Percentiles rank a stretch among this genome's conserved stretches.
These are phyloP conservation scores for Xylaria sp. DNA, from an alignment of 2,329 filamentous ascomycete genomes.

Conservation along the genomic window DNA sequence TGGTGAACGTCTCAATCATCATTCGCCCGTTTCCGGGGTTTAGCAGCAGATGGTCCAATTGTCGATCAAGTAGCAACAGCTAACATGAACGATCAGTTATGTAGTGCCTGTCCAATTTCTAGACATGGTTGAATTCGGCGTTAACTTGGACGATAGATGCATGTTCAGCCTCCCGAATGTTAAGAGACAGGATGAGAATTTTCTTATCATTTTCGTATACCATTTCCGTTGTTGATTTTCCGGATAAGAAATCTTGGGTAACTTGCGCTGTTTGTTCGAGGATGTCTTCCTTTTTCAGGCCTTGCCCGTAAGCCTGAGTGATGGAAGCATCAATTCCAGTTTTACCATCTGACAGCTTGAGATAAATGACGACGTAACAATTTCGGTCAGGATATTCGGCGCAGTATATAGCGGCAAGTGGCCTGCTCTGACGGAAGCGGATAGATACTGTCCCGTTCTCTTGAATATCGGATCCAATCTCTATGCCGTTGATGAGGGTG, in stretches of 20 bases:
- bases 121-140: not conserved
- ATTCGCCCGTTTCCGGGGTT: not conserved
- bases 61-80: not conserved
- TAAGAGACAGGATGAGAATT: slow-evolving; percentile 3
- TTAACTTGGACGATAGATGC: slow-evolving; percentile 12
- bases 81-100: too few species aligned
- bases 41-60: too few species aligned
- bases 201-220: not conserved
- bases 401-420: slow-evolving; percentile 12
- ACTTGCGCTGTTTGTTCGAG: not conserved
- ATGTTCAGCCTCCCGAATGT: slow-evolving; percentile 21
- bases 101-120: not conserved
- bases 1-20: not conserved
- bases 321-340: not conserved
- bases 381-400: not conserved
- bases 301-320: not conserved
- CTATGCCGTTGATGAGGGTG: slow-evolving; percentile 2
- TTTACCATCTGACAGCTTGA: slow-evolving; percentile 2
- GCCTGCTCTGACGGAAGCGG: slow-evolving; percentile 6
- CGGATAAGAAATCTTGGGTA: not conserved
- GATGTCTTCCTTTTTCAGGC: not conserved
- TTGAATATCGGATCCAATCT: slow-evolving; percentile 3
- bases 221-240: not conserved
- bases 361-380: not conserved
- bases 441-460: slow-evolving; percentile 21